A percentile compares a stretch with the other conserved stretches of the same genome.
These are phyloP conservation scores for Aureoboletus auriporus DNA, from an alignment of 768 basidiomycete genomes.

Conservation along the genomic window DNA sequence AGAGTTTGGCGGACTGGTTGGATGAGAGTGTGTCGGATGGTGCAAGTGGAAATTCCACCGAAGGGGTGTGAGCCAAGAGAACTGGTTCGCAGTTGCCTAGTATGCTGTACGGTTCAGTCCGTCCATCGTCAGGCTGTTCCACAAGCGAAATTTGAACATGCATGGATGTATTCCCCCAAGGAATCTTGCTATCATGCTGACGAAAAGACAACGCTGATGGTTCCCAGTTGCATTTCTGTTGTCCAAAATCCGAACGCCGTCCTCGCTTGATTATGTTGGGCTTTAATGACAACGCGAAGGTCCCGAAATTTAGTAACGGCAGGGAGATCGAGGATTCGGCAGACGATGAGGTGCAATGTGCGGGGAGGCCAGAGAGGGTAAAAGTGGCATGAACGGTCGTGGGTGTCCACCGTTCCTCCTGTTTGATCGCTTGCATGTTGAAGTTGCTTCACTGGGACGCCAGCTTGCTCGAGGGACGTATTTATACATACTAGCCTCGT, in stretches of 20 bases:
- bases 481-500: background rate
- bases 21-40: background rate
- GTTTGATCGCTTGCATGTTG: background rate
- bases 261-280: background rate
- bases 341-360: background rate
- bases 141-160: constrained; percentile 4
- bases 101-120: too few species aligned
- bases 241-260: too few species aligned
- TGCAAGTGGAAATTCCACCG: background rate
- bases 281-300: constrained; percentile 12
- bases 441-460: background rate
- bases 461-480: background rate
- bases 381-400: constrained; percentile 10
- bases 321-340: constrained; percentile 8
- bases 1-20: background rate
- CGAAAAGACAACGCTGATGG: constrained; percentile 9
- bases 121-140: background rate
- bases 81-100: too few species aligned
- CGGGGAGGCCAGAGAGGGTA: background rate
- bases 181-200: background rate
- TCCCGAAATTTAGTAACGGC: constrained; percentile 11
- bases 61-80: constrained; percentile 3
- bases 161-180: constrained; percentile 14
- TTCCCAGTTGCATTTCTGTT: background rate
- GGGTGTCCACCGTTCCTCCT: constrained; percentile 15